A percentile compares a stretch with the other conserved stretches of the same genome.
These are phyloP conservation scores for Cyberlindnera meyerae DNA, from an alignment of 805 yeast genomes.

Conservation along the genomic window DNA sequence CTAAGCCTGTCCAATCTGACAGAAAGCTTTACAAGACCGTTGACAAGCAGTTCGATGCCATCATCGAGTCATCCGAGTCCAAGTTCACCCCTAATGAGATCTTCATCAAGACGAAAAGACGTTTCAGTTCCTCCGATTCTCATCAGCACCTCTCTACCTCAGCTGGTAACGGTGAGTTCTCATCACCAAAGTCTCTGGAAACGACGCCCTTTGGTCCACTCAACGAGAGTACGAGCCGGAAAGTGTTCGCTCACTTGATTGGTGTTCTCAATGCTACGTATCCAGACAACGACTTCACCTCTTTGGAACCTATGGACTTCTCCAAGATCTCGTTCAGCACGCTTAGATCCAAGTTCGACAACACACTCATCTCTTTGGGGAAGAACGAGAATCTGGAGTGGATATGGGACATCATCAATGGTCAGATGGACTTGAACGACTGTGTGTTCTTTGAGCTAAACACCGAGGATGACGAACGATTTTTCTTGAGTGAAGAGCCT, in stretches of 20 bases:
- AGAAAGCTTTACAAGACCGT: conserved; percentile 82
- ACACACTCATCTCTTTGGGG: conserved; percentile 65
- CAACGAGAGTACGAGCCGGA: conserved; percentile 77
- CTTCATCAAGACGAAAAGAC: conserved; percentile 38
- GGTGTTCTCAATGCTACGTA: conserved; percentile 88
- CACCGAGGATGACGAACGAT: conserved; percentile 30
- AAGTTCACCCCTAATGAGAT: conserved; percentile 24
- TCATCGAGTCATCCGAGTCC: conserved; percentile 28
- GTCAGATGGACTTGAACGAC: conserved; percentile 60
- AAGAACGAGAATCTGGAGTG: conserved; percentile 47
- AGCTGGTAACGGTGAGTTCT: conserved; percentile 9
- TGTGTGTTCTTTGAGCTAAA: conserved; percentile 62
- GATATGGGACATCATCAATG: conserved; percentile 86
- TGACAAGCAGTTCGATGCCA: conserved; percentile 68
- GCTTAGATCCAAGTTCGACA: conserved; percentile 66
- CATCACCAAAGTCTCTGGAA: conserved; percentile 16
- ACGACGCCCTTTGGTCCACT: conserved; percentile 86
- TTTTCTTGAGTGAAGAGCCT: conserved; percentile 22
- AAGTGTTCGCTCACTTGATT: conserved; percentile 84
- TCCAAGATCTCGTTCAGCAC: conserved; percentile 43
- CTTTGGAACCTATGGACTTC: conserved; percentile 75
- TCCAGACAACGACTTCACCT: conserved; percentile 93
- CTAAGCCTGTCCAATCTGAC: conserved; percentile 89
- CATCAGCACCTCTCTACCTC: conserved; percentile 9
- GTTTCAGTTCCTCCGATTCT: conserved; percentile 27